Base-by-base conservation (phyloP, 192 early-diverging fungal species). In the Physocladia obscura region DNA sequence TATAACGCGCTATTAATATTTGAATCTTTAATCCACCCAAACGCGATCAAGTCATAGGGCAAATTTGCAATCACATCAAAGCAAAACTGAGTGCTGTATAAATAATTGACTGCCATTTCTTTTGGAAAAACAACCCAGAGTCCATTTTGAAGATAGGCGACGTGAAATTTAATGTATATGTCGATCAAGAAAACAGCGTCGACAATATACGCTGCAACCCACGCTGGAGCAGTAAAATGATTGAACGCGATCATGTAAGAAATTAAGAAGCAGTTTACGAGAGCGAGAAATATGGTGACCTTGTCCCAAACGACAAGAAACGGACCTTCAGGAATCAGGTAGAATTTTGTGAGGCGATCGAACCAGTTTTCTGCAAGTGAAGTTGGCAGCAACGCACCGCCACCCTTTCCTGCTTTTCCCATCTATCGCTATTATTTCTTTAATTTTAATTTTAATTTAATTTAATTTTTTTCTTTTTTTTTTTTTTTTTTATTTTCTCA, bases 71-170 rank as follows among this genome's bases (percentile, higher is more conserved):
- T 19, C 26, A 82, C 58, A 47, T 83, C 82, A 39, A 77, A 80
- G n/a, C 59, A 49, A 55, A 83, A 83, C 37, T 83, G 77, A 31
- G 26, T 44, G 5, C 77, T 76, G 31, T 57, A 39, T 11, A 83
- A 34, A 44, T 83, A 83, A 54, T 79, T 69, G 52, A 83, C 5
- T 26, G 76, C 74, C 82, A 83, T 83, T 63, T 83, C 82, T 54
- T 79, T 81, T 19, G 82, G 76, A 57, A 83, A 83, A 3, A 83
- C 79, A 34, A 83, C 82, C 79, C 79, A 83, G 38, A 83, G 77
- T 31, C 82, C 82, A 51, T 74, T 71, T 37, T 81, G 70, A 2
- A 83, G 75, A 68, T 83, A 83, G 21, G 82, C 79, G 30, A 81
- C 49, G 67, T 83, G 82, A 62, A 81, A 81, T 56, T 77, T 78